phyloP scores from a whole-genome alignment of 2,329 filamentous ascomycete species.

The Aspergillus niger region DNA sequence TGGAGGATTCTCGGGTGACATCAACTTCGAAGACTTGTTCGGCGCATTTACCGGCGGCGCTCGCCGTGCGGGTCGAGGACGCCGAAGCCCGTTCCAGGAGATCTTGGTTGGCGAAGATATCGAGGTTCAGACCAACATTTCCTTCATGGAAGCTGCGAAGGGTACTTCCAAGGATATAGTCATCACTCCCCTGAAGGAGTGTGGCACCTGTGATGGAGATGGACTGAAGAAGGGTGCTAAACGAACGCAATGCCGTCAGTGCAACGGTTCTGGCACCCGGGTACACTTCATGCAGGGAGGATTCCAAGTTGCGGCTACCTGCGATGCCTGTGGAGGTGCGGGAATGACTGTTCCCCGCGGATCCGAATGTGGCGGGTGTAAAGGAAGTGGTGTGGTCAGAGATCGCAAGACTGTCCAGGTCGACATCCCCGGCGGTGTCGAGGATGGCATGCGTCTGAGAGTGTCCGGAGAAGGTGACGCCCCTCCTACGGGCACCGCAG shows the following conservation, averaged over 20 bases:
- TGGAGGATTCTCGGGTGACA: conserved; percentile 73
- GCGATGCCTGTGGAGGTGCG: conserved; percentile 75
- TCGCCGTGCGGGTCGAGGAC: conserved; percentile 54
- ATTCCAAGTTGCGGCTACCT: conserved; percentile 95
- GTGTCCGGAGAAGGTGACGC: conserved; percentile 86
- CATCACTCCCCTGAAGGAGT: conserved; percentile 78
- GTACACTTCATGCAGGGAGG: conserved; percentile 89
- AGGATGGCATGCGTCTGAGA: conserved; percentile 91
- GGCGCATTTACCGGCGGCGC: conserved; percentile 73
- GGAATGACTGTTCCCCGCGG: conserved; percentile 76
- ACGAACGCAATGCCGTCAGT: conserved; percentile 72
- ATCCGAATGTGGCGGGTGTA: conserved; percentile 76
- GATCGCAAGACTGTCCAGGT: conserved; percentile 82
- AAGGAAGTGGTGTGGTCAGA: conserved; percentile 79
- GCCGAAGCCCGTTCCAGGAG: conserved; percentile 74
- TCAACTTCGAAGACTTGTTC: conserved; percentile 97
- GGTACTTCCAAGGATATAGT: conserved; percentile 84
- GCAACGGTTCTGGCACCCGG: conserved; percentile 81
- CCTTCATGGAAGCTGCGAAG: conserved; percentile 94
- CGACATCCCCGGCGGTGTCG: conserved; percentile 92
- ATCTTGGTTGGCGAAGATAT: conserved; percentile 93
- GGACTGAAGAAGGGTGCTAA: conserved; percentile 81
- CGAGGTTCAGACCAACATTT: conserved; percentile 88
- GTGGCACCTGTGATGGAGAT: conserved; percentile 78
- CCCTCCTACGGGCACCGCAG: conserved; percentile 71